Evolutionary conservation across 2,329 filamentous ascomycete genomes (phyloP).

Genomic region (Neonectria hederae): DNA sequence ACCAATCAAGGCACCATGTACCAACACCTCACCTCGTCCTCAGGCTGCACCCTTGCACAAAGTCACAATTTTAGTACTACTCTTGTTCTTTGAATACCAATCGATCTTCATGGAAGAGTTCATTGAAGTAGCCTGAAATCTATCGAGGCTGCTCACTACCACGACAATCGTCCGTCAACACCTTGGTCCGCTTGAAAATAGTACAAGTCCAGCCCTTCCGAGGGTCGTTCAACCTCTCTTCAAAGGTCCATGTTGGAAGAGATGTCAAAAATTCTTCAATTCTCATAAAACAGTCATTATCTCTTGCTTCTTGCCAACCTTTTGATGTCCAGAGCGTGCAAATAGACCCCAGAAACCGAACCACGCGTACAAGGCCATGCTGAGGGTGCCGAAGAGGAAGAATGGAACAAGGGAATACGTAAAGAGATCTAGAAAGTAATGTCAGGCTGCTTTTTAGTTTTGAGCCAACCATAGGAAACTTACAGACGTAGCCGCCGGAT

Average conservation of each 20-base stretch:
- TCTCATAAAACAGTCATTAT: neutral
- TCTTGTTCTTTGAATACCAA: neutral
- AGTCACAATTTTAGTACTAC: neutral
- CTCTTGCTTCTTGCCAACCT: neutral
- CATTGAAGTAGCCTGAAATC: neutral
- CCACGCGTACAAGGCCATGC: conserved; percentile 40
- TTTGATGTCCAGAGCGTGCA: neutral
- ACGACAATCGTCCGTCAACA: neutral
- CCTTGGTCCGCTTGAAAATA: neutral
- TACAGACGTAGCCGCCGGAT: conserved; percentile 50
- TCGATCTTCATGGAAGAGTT: neutral
- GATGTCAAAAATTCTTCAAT: neutral
- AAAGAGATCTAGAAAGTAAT: conserved; percentile 41
- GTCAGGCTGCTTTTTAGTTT: conserved; percentile 20
- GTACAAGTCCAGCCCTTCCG: neutral
- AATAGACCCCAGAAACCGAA: conserved; percentile 25
- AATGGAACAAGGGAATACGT: conserved; percentile 51
- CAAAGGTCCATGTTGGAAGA: neutral
- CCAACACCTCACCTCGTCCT: neutral
- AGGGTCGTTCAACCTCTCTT: neutral
- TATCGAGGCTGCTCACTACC: neutral
- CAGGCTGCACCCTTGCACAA: neutral
- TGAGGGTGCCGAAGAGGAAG: conserved; percentile 48
- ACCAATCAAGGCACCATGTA: neutral
- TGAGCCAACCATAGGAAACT: conserved; percentile 29